Base-by-base conservation (phyloP, 2,329 filamentous ascomycete genomes). In the Colletotrichum theobromicola region DNA sequence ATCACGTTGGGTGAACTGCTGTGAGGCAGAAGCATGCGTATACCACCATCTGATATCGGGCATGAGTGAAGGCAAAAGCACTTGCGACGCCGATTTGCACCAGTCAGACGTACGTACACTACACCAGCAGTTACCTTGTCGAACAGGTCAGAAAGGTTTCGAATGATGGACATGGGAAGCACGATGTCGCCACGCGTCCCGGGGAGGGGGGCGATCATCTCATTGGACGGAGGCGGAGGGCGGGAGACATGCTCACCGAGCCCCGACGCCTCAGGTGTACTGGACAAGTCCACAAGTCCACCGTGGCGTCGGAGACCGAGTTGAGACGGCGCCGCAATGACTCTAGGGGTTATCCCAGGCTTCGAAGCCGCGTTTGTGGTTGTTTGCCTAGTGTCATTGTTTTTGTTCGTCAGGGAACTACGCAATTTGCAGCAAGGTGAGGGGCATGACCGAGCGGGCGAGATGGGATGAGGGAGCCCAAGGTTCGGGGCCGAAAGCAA, bases 131-230 rank as follows among this genome's bases (percentile, higher is more conserved):
- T 35, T n/a, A 26, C 58, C 13, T 24, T 30, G 35, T 69, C 69
- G 75, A 76, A 76, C 28, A 34, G 55, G 37, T 42, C 65, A 61
- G 75, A 76, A 76, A 37, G 62, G 65, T 64, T 65, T 76, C 73
- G 75, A 76, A 75, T 62, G 62, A 62, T 24, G 68, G 65, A 50
- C 63, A 65, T 67, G 34, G 64, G 50, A 76, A 69, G 75, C 62
- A 72, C 60, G 57, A 65, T 63, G 35, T 75, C 73, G 75, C 75
- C 75, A 76, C 75, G 75, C 75, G 75, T 72, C 69, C 68, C 35
- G 50, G 61, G 66, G 61, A 65, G 60, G 65, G 72, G 65, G 65
- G 72, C 55, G 28, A 35, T 62, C 69, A 46, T 46, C 64, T 32
- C 63, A 76, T 76, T 76, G 72, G 74, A 55, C 67, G 32, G 53